Percentiles rank a stretch among this genome's conserved stretches.
Conservation (phyloP, 2,329 filamentous ascomycete species). For the Xylaria sp. region DNA sequence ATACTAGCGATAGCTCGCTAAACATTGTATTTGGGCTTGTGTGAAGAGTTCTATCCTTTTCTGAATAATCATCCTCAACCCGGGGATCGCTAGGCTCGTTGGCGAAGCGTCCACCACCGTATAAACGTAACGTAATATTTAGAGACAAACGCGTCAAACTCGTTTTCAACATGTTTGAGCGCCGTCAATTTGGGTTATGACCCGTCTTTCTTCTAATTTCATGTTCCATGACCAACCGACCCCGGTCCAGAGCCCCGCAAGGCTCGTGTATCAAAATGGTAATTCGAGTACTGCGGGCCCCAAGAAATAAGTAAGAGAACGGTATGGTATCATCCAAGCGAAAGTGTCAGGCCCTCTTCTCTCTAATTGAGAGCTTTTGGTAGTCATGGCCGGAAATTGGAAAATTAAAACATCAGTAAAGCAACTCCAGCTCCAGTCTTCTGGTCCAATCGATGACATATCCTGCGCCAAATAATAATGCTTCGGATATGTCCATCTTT, state of each 20-base stretch:
- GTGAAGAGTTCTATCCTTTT: slow-evolving; percentile 36
- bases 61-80: slow-evolving; percentile 31
- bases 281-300: slow-evolving; percentile 19
- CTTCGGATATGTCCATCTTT: slow-evolving; percentile 32
- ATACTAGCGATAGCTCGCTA: slow-evolving; percentile 27
- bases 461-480: slow-evolving; percentile 42
- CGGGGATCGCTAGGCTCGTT: slow-evolving; percentile 34
- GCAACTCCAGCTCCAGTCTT: slow-evolving; percentile 27
- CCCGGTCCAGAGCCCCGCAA: slow-evolving; percentile 22
- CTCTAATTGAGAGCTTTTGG: slow-evolving; percentile 33
- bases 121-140: slow-evolving; percentile 38
- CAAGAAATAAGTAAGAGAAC: slow-evolving; percentile 27
- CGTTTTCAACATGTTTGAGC: slow-evolving; percentile 20
- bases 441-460: slow-evolving; percentile 27
- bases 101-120: slow-evolving; percentile 35
- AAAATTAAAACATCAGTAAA: slow-evolving; percentile 36
- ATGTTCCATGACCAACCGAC: slow-evolving; percentile 30
- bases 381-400: slow-evolving; percentile 28
- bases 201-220: slow-evolving; percentile 39
- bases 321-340: slow-evolving; percentile 45
- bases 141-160: slow-evolving; percentile 29
- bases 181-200: slow-evolving; percentile 35
- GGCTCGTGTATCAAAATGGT: slow-evolving; percentile 32
- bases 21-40: slow-evolving; percentile 38
- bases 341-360: slow-evolving; percentile 38